A percentile compares a stretch with the other conserved stretches of the same genome.
phyloP scores from a whole-genome alignment of 345 rosid genomes.

The Hibiscus tridactylites region DNA sequence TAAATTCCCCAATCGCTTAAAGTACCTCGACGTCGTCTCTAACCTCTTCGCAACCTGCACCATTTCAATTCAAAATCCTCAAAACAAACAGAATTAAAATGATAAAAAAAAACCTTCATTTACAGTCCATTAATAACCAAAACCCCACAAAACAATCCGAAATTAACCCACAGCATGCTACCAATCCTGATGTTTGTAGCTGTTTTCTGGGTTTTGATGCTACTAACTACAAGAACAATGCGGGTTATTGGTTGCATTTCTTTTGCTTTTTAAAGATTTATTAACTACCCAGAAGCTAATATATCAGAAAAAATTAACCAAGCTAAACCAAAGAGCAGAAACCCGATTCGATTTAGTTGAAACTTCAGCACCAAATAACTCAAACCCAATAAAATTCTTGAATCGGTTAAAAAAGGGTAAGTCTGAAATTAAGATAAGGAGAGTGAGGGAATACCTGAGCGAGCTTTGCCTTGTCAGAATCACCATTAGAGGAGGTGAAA shows the following conservation, averaged over 20 bases:
- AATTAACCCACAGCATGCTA: too few relatives aligned
- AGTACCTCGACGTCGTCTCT: slow-evolving; percentile 78
- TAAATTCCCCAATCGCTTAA: slow-evolving; percentile 77
- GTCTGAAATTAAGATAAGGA: neutral
- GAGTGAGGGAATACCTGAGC: slow-evolving; percentile 47
- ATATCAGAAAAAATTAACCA: neutral
- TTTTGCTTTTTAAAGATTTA: neutral
- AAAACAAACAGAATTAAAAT: neutral
- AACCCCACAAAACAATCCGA: too few relatives aligned
- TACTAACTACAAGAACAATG: neutral
- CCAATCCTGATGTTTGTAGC: neutral
- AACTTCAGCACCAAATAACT: neutral
- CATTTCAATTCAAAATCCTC: slow-evolving; percentile 4
- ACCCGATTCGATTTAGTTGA: slow-evolving; percentile 1
- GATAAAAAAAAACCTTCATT: neutral
- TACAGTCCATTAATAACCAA: neutral
- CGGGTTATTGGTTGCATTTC: neutral
- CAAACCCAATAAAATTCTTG: neutral
- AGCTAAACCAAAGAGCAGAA: neutral
- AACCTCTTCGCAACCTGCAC: slow-evolving; percentile 85
- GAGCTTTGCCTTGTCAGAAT: slow-evolving; percentile 55
- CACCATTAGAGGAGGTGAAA: slow-evolving; percentile 34
- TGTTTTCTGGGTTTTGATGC: neutral
- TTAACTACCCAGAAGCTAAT: too few relatives aligned
- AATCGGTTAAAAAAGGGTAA: neutral